These are phyloP conservation scores for Zygosaccharomyces lentus DNA, from an alignment of 805 yeast genomes.

Conservation along the genomic window DNA sequence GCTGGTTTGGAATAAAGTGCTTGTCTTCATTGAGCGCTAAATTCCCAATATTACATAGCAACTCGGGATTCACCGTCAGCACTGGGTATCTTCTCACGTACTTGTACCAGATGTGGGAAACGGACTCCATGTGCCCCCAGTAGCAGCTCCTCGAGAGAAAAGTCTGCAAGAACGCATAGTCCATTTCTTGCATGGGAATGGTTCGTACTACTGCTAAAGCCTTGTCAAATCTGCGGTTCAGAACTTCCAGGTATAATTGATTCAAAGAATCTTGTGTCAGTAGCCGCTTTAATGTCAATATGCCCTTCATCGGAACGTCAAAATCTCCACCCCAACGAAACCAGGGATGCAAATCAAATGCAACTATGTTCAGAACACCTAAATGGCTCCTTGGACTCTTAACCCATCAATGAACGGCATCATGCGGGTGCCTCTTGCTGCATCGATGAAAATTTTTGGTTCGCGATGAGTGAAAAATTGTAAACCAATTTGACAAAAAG, in stretches of 20 bases:
- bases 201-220: constrained; percentile 14
- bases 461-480: constrained; percentile 3
- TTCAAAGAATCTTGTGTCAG: constrained; percentile 15
- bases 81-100: constrained; percentile 22
- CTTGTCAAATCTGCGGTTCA: constrained; percentile 26
- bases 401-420: background rate
- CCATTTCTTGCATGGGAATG: constrained; percentile 21
- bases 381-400: background rate
- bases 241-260: constrained; percentile 20
- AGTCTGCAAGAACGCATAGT: constrained; percentile 23
- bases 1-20: constrained; percentile 23
- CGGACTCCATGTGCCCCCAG: constrained; percentile 28
- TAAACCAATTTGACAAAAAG: background rate
- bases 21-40: constrained; percentile 25
- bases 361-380: background rate
- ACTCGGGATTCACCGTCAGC: constrained; percentile 20
- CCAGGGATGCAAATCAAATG: background rate
- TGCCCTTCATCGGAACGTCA: constrained; percentile 1
- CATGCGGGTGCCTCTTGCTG: background rate
- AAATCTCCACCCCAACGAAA: background rate
- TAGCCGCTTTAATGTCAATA: constrained; percentile 6
- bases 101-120: constrained; percentile 29
- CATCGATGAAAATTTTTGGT: constrained; percentile 3
- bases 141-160: constrained; percentile 24
- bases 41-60: constrained; percentile 27